Evolutionary conservation across 139 green algal species (phyloP).

Genomic region (Micractinium conductrix): DNA sequence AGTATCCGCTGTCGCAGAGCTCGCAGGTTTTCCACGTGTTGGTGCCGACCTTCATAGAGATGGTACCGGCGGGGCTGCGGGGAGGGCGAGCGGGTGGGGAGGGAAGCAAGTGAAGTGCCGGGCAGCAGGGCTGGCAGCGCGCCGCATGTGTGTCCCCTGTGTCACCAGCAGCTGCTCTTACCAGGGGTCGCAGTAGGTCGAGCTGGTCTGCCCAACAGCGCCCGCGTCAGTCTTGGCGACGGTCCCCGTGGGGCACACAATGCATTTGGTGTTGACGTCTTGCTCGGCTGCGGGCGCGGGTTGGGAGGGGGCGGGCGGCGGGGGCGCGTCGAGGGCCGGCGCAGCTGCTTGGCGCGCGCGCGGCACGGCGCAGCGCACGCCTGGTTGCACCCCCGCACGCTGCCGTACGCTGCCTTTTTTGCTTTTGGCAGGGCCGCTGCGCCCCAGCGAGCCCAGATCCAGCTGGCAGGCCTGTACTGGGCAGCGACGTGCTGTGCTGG

Average conservation of each 20-base stretch:
- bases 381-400: background rate
- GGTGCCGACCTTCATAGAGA: background rate
- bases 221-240: background rate
- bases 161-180: background rate
- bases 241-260: background rate
- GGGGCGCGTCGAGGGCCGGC: no score
- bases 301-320: background rate
- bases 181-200: background rate
- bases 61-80: background rate
- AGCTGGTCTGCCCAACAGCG: background rate
- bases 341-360: no score
- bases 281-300: background rate
- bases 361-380: background rate
- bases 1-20: background rate
- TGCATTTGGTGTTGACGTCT: no score
- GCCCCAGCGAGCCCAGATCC: no score
- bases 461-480: no score
- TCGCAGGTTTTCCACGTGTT: background rate
- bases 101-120: no score
- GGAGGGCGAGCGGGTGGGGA: no score
- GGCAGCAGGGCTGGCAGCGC: no score
- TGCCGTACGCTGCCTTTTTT: no score
- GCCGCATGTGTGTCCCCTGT: background rate
- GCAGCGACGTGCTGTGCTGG: no score
- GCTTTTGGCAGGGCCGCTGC: no score